Evolutionary conservation across 108 stramenopile genomes (phyloP).

Genomic region (Bacterosira constricta): DNA sequence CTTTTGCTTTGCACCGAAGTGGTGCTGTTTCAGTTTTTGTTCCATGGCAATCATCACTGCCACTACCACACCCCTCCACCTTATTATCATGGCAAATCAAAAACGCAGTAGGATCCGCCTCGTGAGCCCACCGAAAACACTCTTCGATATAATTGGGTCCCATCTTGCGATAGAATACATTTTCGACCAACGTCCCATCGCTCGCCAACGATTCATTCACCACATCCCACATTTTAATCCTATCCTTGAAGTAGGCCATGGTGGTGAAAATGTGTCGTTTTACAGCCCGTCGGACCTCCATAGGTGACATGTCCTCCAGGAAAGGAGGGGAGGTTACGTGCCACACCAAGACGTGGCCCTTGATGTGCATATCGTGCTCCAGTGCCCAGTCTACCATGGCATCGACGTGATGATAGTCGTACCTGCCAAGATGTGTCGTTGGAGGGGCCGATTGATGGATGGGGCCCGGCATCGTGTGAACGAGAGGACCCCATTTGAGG

Average conservation of each 20-base stretch:
- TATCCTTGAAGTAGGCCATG: constrained; percentile 85
- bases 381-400: constrained; percentile 87
- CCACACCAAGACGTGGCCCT: constrained; percentile 91
- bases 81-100: constrained; percentile 96
- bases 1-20: not conserved
- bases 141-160: constrained; percentile 89
- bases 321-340: constrained; percentile 81
- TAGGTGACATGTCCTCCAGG: constrained; percentile 62
- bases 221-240: constrained; percentile 89
- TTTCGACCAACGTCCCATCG: constrained; percentile 88
- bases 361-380: constrained; percentile 72
- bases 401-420: constrained; percentile 88
- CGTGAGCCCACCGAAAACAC: constrained; percentile 92
- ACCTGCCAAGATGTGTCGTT: constrained; percentile 66
- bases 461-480: constrained; percentile 69
- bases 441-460: constrained; percentile 51
- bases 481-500: constrained; percentile 86
- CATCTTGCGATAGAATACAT: constrained; percentile 85
- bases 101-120: constrained; percentile 89
- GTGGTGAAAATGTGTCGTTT: constrained; percentile 85
- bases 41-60: too few species aligned
- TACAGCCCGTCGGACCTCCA: constrained; percentile 64
- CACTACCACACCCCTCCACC: constrained; percentile 82
- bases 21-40: too few species aligned
- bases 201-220: constrained; percentile 90